A percentile compares a stretch with the other conserved stretches of the same genome.
Conservation (phyloP, 2,329 filamentous ascomycete species). For the Talaromyces piceae region DNA sequence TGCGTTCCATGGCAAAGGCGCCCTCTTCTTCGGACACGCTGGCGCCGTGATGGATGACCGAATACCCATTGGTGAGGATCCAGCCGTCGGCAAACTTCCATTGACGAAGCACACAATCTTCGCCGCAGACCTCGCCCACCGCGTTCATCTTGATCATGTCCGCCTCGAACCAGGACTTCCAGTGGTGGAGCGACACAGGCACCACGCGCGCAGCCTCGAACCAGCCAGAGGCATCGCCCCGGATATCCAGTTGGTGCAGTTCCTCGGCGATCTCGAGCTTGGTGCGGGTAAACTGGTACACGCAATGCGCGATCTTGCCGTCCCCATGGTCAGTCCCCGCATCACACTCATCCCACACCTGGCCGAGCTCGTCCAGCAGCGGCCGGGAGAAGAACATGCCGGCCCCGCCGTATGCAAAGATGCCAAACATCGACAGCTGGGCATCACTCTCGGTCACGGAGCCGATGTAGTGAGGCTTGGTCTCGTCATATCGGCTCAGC, state of each 20-base stretch:
- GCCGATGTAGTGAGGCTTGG: slow-evolving; percentile 47
- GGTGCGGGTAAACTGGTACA: slow-evolving; percentile 48
- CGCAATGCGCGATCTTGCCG: slow-evolving; percentile 50
- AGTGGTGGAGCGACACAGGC: slow-evolving; percentile 56
- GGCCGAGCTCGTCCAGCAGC: slow-evolving; percentile 43
- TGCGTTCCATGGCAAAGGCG: slow-evolving; percentile 43
- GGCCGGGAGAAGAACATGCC: slow-evolving; percentile 53
- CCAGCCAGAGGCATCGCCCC: slow-evolving; percentile 50
- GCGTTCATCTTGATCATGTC: slow-evolving; percentile 46
- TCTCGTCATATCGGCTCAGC: slow-evolving; percentile 44
- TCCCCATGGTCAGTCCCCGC: slow-evolving; percentile 44
- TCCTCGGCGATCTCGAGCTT: slow-evolving; percentile 50
- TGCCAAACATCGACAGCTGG: slow-evolving; percentile 47
- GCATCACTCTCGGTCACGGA: slow-evolving; percentile 51
- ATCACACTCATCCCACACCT: slow-evolving; percentile 45
- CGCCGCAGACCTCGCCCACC: slow-evolving; percentile 48
- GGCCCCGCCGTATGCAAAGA: slow-evolving; percentile 56
- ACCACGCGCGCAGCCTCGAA: slow-evolving; percentile 49
- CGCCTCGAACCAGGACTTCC: slow-evolving; percentile 53
- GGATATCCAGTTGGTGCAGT: slow-evolving; percentile 52
- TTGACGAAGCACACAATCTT: slow-evolving; percentile 49
- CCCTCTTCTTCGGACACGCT: slow-evolving; percentile 30
- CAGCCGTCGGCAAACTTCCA: slow-evolving; percentile 42
- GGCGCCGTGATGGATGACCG: slow-evolving; percentile 45
- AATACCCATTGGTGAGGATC: slow-evolving; percentile 55